Evolutionary conservation across 306 rosid genomes (phyloP), one percentile per base, ranked within the genome.

Genomic region (Delonix regia): DNA sequence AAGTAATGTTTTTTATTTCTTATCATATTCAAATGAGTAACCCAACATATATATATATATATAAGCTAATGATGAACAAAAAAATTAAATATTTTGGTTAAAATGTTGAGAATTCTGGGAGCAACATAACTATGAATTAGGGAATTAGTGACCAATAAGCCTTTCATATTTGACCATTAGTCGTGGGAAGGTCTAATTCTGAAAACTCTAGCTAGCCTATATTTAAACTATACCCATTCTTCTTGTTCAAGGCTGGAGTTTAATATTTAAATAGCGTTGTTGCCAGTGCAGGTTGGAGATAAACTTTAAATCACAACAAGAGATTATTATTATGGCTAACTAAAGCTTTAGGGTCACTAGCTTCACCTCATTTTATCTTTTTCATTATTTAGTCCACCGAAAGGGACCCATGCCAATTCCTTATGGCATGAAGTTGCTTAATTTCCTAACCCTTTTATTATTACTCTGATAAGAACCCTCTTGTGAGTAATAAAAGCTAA

Each of bases 101-200:
- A n/a, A n/a, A n/a, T n/a, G n/a, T n/a, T n/a, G n/a, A n/a, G n/a
- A n/a, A n/a, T n/a, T n/a, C n/a, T n/a, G n/a, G n/a, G n/a, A n/a
- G n/a, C n/a, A n/a, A n/a, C n/a, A n/a, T n/a, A n/a, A n/a, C n/a
- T n/a, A n/a, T n/a, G n/a, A n/a, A n/a, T n/a, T n/a, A 36, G 85
- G 49, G 10, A 4, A 19, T 62, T 66, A 76, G 62, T 76, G 52
- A 64, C 71, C n/a, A 65, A 5, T 48, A 56, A 80, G 77, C 53
- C 81, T 56, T 27, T 75, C 60, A 78, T 49, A 79, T 82, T 88
- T 90, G 86, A 90, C 87, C 82, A 66, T 62, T 63, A 41, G 45
- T 75, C 41, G 67, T 67, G 65, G 79, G 15, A 41, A 11, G 39
- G 28, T 53, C 80, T 63, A 76, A 59, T 74, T 76, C 78, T 70